These are phyloP conservation scores for Pachysolen tannophilus DNA, from an alignment of 805 yeast species.

Conservation along the genomic window DNA sequence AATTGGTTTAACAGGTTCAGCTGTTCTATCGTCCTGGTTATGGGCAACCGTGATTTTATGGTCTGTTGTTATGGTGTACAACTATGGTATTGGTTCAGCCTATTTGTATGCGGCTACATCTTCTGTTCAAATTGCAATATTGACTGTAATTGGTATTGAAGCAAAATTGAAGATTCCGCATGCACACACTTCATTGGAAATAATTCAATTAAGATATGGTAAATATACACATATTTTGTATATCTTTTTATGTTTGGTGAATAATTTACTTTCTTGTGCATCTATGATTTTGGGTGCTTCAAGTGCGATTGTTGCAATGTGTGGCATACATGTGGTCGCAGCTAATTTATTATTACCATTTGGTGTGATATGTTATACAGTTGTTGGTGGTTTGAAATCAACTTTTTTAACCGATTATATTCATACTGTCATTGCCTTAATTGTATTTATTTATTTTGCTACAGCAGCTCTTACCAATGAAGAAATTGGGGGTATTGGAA, in stretches of 20 bases:
- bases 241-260: constrained; percentile 26
- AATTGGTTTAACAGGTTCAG: constrained; percentile 34
- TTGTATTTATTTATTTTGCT: constrained; percentile 23
- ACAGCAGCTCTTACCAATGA: constrained; percentile 20
- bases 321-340: constrained; percentile 39
- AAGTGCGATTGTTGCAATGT: constrained; percentile 28
- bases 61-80: constrained; percentile 31
- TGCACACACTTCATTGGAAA: constrained; percentile 35
- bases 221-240: constrained; percentile 26
- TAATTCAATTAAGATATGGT: constrained; percentile 29
- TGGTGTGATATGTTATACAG: constrained; percentile 40
- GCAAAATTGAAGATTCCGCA: constrained; percentile 32
- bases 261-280: constrained; percentile 28
- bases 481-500: constrained; percentile 25
- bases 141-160: constrained; percentile 30
- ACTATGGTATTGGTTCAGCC: constrained; percentile 33
- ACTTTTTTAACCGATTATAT: constrained; percentile 45
- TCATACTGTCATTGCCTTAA: constrained; percentile 37
- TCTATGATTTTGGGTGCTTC: constrained; percentile 34
- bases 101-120: constrained; percentile 29
- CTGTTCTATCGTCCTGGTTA: constrained; percentile 39
- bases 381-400: constrained; percentile 42
- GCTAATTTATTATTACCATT: constrained; percentile 36
- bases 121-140: constrained; percentile 28
- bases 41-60: constrained; percentile 34